Base-by-base conservation (phyloP, 208 protist species). In the Wallacemonas sp. region DNA sequence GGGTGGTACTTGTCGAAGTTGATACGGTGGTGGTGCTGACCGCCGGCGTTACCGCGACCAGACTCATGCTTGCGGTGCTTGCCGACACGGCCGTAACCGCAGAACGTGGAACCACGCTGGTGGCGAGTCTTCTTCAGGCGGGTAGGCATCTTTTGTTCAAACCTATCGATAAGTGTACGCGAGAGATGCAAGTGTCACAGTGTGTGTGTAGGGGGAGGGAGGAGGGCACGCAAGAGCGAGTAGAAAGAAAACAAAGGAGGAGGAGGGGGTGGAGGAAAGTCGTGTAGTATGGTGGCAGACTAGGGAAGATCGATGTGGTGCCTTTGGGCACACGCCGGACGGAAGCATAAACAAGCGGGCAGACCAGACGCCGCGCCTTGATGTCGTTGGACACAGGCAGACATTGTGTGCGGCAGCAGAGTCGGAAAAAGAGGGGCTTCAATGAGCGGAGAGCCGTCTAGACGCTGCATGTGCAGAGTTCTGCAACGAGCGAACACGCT, bases 1-100 rank as follows among this genome's bases (percentile, higher is more conserved):
- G 99, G 99, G 84, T 99, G 99, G 95, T 99, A 99, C 94, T 99
- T 99, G 86, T 99, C 96, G 72, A 99, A 98, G 89, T 97, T 97
- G 81, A 99, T 99, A 65, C 99, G 91, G 90, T 99, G 98, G 83
- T 99, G 98, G 91, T 99, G 97, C 81, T 97, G 82, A 79, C 99
- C 99, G 98, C 99, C 99, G 81, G 99, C 99, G 84, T 99, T 99
- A 99, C 99, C 99, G 84, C 98, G 96, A 93, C 99, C 99, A 78
- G 97, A 97, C 68, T 98, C 93, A 82, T 99, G 99, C 90, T 99
- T 99, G 57, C 99, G 83, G 97, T 99, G 98, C 89, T 99, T 99
- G 78, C 98, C 94, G 26, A 98, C 88, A 65, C 94, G 89, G 70
- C 94, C 94, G 76, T 98, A 94, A 69, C 94, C 94, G 64, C 81